Base-by-base conservation (phyloP, 352 stramenopile species). In the Phytophthora rubi region DNA sequence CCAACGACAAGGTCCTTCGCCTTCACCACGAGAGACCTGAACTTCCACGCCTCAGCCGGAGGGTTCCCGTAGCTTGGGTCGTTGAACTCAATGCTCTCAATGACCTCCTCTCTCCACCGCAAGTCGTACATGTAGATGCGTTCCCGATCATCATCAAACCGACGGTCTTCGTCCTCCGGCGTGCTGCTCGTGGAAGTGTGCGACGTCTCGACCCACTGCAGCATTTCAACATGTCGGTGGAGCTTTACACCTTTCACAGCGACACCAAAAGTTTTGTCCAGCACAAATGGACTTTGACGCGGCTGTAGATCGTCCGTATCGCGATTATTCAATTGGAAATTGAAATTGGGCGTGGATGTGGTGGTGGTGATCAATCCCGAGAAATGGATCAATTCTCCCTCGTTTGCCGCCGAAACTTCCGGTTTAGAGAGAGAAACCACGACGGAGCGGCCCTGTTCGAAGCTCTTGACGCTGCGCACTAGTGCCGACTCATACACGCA, bases 171-270 rank as follows among this genome's bases (percentile, higher is more conserved):
- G 44, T 85, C 79, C 32, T 83, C 75, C 1, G 68, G 73, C 4
- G 66, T 73, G 39, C 67, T 84, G 37, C 68, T 80, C 28, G 71
- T 87, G 37, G 76, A 84, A 10, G 75, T 83, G 72, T 94, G 84
- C 12, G 76, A 83, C 21, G 82, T 92, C 54, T 94, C 87, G 32
- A 93, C 83, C 87, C 87, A 94, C 65, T 94, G 87, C 52, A 93
- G 62, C 87, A 93, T 94, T 68, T 94, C 85, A 53, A 94, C 87
- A 6, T 71, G 71, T 0, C 87, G 82, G 47, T 87, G 69, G 32
- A 94, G 72, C 15, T 76, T 75, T 60, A 93, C 84, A 10, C 87
- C 87, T n/a, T 87, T 84, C 35, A 72, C 82, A 0, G 82, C 83
- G 47, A 94, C 69, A 13, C 83, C 85, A 64, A 94, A 93, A 12